Evolutionary conservation across 441 rosid species (phyloP).

Genomic region (Lepidium campestre): DNA sequence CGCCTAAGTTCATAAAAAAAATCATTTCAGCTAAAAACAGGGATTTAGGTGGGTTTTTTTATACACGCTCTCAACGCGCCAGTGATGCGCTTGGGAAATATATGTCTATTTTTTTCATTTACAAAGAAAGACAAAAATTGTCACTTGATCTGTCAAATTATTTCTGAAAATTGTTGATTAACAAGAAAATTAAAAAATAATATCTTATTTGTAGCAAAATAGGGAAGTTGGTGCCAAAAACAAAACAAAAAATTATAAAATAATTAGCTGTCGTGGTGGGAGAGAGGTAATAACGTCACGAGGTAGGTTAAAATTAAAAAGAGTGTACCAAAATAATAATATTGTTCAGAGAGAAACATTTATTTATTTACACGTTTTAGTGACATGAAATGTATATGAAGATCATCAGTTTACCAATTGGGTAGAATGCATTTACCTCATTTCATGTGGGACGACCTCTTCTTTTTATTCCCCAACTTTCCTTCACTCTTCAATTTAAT

Average conservation of each 20-base stretch:
- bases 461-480: slow-evolving; percentile 22
- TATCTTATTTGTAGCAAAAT: neutral
- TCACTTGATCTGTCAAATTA: too few species aligned
- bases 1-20: too few species aligned
- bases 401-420: slow-evolving; percentile 13
- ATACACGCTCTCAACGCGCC: too few species aligned
- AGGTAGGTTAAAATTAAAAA: slow-evolving; percentile 39
- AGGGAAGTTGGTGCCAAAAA: slow-evolving; percentile 4
- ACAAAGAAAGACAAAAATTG: too few species aligned
- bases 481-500: neutral
- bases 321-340: neutral
- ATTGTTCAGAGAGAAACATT: slow-evolving; percentile 10
- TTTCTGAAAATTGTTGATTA: too few species aligned
- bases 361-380: slow-evolving; percentile 13
- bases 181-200: neutral
- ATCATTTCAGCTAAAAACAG: too few species aligned
- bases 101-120: too few species aligned
- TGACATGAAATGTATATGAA: slow-evolving; percentile 24
- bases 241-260: neutral
- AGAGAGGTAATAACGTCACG: slow-evolving; percentile 46
- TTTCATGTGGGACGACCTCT: slow-evolving; percentile 70
- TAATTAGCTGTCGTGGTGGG: slow-evolving; percentile 10
- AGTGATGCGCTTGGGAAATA: too few species aligned
- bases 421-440: slow-evolving; percentile 60
- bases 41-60: too few species aligned